Percentiles rank a stretch among this genome's conserved stretches.
Conservation (phyloP, 129 eudicot genomes). For the Flaveria brownii region DNA sequence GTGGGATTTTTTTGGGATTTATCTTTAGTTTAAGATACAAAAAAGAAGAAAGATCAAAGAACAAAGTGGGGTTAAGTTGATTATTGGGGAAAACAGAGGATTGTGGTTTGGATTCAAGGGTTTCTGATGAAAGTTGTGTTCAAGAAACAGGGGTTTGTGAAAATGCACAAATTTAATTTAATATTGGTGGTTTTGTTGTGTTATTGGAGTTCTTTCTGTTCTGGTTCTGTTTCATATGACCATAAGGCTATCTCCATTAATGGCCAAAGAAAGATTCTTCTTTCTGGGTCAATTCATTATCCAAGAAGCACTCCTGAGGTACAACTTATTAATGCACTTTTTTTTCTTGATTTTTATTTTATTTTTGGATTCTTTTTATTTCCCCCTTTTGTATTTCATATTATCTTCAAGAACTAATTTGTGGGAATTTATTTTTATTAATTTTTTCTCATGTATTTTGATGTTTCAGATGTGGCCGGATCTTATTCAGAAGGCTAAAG, state of each 20-base stretch:
- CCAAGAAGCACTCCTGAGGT: slow-evolving; percentile 99
- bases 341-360: background rate
- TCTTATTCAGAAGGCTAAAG: slow-evolving; percentile 97
- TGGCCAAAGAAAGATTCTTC: slow-evolving; percentile 84
- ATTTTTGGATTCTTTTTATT: background rate
- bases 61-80: slow-evolving; percentile 17
- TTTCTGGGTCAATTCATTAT: slow-evolving; percentile 99
- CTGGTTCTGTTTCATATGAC: slow-evolving; percentile 85
- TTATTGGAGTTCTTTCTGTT: slow-evolving; percentile 48
- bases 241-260: slow-evolving; percentile 71
- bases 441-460: slow-evolving; percentile 14
- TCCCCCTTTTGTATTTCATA: background rate
- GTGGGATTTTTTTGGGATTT: slow-evolving; percentile 23
- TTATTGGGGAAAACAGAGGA: slow-evolving; percentile 3
- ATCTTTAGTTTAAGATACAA: slow-evolving; percentile 13
- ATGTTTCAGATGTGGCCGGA: slow-evolving; percentile 98
- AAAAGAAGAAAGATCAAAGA: slow-evolving; percentile 32
- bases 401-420: background rate
- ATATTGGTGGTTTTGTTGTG: slow-evolving; percentile 44
- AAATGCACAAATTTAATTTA: slow-evolving; percentile 32
- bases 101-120: slow-evolving; percentile 32
- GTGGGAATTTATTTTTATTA: background rate
- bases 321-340: slow-evolving; percentile 44
- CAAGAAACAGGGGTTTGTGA: slow-evolving; percentile 27
- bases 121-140: slow-evolving; percentile 24